Conservation (phyloP, 306 rosid genomes). For the Dryas drummondii region DNA sequence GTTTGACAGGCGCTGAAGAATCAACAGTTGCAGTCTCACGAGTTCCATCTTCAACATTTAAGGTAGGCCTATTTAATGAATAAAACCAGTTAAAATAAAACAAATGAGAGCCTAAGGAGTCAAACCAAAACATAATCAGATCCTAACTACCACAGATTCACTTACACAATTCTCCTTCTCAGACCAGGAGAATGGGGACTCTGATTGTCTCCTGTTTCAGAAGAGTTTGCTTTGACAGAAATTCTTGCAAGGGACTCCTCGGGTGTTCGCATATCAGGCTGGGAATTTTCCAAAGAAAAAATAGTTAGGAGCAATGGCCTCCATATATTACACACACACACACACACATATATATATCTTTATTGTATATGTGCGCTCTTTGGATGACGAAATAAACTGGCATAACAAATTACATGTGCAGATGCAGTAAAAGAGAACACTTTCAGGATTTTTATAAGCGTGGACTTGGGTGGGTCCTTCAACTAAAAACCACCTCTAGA, state of each 20-base stretch:
- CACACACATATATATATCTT: neutral
- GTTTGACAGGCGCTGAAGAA: constrained; percentile 55
- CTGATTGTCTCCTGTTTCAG: constrained; percentile 41
- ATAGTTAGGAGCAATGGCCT: constrained; percentile 23
- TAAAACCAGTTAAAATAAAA: constrained; percentile 23
- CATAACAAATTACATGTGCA: neutral
- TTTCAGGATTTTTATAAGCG: neutral
- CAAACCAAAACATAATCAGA: neutral
- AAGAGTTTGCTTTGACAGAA: constrained; percentile 38
- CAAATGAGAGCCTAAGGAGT: constrained; percentile 25
- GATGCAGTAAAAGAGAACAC: neutral
- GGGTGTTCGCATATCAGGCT: constrained; percentile 47
- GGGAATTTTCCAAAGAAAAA: constrained; percentile 29
- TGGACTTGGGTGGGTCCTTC: neutral
- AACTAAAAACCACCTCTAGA: neutral
- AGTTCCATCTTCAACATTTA: constrained; percentile 48
- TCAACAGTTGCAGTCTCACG: constrained; percentile 43
- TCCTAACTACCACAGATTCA: constrained; percentile 11
- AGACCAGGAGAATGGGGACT: constrained; percentile 56
- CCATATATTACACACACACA: neutral
- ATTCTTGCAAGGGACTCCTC: constrained; percentile 42
- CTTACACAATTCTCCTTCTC: constrained; percentile 80
- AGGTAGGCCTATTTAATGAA: constrained; percentile 51
- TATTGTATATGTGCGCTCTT: neutral
- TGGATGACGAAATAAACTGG: neutral